A percentile compares a stretch with the other conserved stretches of the same genome.
Conservation (phyloP, 495 filamentous ascomycete species). For the Daldinia caldariorum region DNA sequence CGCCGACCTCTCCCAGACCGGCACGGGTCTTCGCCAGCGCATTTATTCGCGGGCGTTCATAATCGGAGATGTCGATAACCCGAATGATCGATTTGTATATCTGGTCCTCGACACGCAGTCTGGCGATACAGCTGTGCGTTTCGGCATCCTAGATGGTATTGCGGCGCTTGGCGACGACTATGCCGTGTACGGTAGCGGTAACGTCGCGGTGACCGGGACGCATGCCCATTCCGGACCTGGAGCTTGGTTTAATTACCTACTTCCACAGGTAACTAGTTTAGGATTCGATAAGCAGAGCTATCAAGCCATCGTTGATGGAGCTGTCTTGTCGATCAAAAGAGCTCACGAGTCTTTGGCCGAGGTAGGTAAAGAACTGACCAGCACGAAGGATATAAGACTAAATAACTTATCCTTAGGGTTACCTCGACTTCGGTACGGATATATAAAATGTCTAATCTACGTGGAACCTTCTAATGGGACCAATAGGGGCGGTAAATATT, state of each 20-base stretch:
- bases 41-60: slow-evolving; percentile 92
- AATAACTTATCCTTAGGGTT: slow-evolving; percentile 47
- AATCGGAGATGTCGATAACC: slow-evolving; percentile 73
- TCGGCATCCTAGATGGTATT: slow-evolving; percentile 83
- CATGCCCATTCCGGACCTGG: slow-evolving; percentile 94
- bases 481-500: slow-evolving; percentile 49
- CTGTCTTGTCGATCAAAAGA: slow-evolving; percentile 80
- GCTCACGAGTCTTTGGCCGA: slow-evolving; percentile 80
- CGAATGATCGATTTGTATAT: slow-evolving; percentile 84
- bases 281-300: slow-evolving; percentile 91
- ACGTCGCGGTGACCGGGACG: slow-evolving; percentile 90
- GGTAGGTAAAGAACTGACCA: slow-evolving; percentile 54
- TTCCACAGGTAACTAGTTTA: slow-evolving; percentile 89
- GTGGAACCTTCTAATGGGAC: slow-evolving; percentile 36
- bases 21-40: slow-evolving; percentile 83
- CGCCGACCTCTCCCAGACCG: slow-evolving; percentile 78
- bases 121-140: slow-evolving; percentile 88
- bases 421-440: slow-evolving; percentile 55
- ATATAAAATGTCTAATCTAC: not conserved
- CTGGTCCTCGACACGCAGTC: slow-evolving; percentile 82
- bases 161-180: slow-evolving; percentile 63
- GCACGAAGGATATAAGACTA: slow-evolving; percentile 8
- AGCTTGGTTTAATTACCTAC: slow-evolving; percentile 94
- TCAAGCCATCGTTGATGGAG: slow-evolving; percentile 88
- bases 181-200: slow-evolving; percentile 73